These are phyloP conservation scores for Agaricus sinodeliciosus DNA, from an alignment of 768 basidiomycete species.

Conservation along the genomic window DNA sequence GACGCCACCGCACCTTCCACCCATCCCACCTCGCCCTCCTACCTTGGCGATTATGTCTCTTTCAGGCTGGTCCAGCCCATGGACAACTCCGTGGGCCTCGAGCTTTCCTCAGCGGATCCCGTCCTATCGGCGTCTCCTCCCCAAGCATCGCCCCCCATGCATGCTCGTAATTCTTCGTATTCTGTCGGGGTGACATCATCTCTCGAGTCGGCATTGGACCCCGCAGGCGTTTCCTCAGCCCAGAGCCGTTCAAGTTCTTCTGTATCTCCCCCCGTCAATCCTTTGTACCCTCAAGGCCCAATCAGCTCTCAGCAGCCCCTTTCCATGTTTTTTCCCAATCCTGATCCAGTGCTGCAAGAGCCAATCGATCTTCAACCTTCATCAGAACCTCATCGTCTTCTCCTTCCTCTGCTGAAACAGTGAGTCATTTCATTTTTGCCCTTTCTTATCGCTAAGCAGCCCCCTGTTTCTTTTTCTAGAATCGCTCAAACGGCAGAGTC, in stretches of 20 bases:
- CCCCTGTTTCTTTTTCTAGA: slow-evolving; percentile 27
- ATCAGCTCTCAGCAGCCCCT: slow-evolving; percentile 3
- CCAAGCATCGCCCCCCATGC: slow-evolving; percentile 31
- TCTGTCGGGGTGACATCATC: slow-evolving; percentile 33
- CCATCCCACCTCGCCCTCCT: slow-evolving; percentile 27
- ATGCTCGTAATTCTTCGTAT: slow-evolving; percentile 32
- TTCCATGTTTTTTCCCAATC: slow-evolving; percentile 15
- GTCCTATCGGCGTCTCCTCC: slow-evolving; percentile 27
- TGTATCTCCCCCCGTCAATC: slow-evolving; percentile 21
- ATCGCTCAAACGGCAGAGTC: slow-evolving; percentile 57
- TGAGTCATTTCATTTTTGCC: slow-evolving; percentile 22
- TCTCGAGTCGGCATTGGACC: slow-evolving; percentile 39
- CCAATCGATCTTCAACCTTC: not conserved
- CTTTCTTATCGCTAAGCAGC: not conserved
- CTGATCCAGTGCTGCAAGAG: slow-evolving; percentile 1
- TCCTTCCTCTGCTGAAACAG: slow-evolving; percentile 46
- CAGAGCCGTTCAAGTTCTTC: slow-evolving; percentile 36
- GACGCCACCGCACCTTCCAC: slow-evolving; percentile 18
- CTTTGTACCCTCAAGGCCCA: slow-evolving; percentile 9
- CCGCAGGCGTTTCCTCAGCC: slow-evolving; percentile 21
- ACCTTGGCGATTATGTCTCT: slow-evolving; percentile 35
- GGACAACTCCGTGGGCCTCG: slow-evolving; percentile 30
- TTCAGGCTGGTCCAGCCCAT: slow-evolving; percentile 25
- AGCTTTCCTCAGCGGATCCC: slow-evolving; percentile 30
- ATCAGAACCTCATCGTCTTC: slow-evolving; percentile 21